Conservation (phyloP, 352 stramenopile genomes). For the Phytophthora kernoviae region DNA sequence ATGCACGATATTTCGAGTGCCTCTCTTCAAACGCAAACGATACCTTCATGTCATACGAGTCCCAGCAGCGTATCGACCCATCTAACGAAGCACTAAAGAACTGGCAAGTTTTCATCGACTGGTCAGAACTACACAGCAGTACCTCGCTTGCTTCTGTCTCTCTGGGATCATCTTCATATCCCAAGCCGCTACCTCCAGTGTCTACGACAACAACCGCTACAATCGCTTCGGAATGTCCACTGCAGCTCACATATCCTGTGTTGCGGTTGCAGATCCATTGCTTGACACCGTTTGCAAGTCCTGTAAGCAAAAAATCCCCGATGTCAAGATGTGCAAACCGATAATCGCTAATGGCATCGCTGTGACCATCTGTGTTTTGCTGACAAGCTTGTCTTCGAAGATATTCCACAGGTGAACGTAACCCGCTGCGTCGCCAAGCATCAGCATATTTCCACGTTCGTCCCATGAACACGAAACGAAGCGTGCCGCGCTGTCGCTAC, state of each 20-base stretch:
- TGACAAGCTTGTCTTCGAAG: constrained; percentile 66
- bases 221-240: constrained; percentile 54
- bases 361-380: constrained; percentile 36
- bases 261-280: constrained; percentile 70
- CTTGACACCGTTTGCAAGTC: constrained; percentile 48
- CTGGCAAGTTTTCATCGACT: constrained; percentile 28
- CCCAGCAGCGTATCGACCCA: constrained; percentile 78
- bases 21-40: constrained; percentile 72
- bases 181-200: constrained; percentile 12
- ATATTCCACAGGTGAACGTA: constrained; percentile 71
- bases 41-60: constrained; percentile 67
- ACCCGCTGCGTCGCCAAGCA: constrained; percentile 58
- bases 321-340: constrained; percentile 17
- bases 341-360: constrained; percentile 19
- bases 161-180: constrained; percentile 18
- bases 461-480: constrained; percentile 76
- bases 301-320: constrained; percentile 54
- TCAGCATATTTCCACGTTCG: constrained; percentile 43
- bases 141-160: neutral
- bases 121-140: neutral
- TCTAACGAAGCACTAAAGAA: constrained; percentile 78
- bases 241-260: constrained; percentile 60
- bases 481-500: constrained; percentile 44
- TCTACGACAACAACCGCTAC: constrained; percentile 48
- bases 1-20: constrained; percentile 70